Percentiles rank a stretch among this genome's conserved stretches.
These are phyloP conservation scores for Pecoramyces ruminantium DNA, from an alignment of 192 early-diverging fungal genomes.

Conservation along the genomic window DNA sequence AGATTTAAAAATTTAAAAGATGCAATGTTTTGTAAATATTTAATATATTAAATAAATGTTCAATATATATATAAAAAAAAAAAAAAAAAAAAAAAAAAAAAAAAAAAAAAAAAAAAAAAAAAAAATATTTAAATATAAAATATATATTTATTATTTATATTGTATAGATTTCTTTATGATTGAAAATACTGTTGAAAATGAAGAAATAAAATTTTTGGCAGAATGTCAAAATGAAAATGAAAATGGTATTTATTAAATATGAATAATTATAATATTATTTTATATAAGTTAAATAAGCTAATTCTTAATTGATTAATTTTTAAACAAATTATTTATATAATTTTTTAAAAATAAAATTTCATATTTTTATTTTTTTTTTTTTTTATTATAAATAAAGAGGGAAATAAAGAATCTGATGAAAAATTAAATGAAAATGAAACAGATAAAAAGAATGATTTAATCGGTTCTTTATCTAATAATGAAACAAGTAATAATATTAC, in stretches of 20 bases:
- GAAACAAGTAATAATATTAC: background rate
- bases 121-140: no score
- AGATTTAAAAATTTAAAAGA: background rate
- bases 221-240: background rate
- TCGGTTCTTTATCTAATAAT: background rate
- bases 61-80: no score
- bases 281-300: no score
- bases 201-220: background rate
- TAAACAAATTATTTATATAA: no score
- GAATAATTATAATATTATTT: no score
- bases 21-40: background rate
- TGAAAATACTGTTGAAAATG: background rate
- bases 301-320: no score
- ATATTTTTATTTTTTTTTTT: no score
- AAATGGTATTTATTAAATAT: background rate
- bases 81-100: no score
- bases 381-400: background rate
- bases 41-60: no score
- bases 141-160: background rate
- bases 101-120: no score
- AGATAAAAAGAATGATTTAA: background rate
- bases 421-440: background rate
- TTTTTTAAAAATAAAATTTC: no score
- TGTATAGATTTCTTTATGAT: background rate
- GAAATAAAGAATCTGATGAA: background rate